Base-by-base conservation (phyloP, 1,284 basidiomycete species). In the Bondarzewia mesenterica region DNA sequence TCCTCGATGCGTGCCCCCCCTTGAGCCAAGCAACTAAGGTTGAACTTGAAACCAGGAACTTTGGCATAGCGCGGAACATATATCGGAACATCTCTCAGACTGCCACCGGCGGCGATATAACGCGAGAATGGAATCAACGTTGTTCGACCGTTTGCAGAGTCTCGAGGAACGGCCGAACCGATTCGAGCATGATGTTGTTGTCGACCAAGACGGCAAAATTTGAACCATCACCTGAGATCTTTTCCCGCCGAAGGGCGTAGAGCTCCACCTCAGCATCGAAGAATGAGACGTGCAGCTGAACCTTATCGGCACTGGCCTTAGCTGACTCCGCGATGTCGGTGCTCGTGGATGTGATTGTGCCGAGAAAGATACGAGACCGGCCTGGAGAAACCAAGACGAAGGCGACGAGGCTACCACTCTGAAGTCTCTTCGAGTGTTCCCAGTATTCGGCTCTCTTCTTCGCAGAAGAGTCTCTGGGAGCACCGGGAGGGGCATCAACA, bases 211-310 rank as follows among this genome's bases (percentile, higher is more conserved):
- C n/a, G 20, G 54, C 59, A 22, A 53, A 55, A 15, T 53, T 58
- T 3, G 44, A 47, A 5, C 41, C 36, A 37, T 59, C 54, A 7
- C 48, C 22, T 5, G 58, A 49, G 20, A 57, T 54, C 7, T 53
- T 50, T n/a, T 61, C 47, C 29, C 57, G 58, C 32, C 58, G 60
- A 4, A 65, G 52, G 2, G 58, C 60, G 20, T 54, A 52, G 5
- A 64, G 47, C 45, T 62, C 62, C 7, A 65, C 54, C 43, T 64
- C 59, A 0, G 60, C 47, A 26, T 63, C 62, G 44, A 65, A 65
- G 54, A 65, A 64, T 7, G 58, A 52, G 1, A 62, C 46, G 10
- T 57, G 58, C n/a, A 64, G 42, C n/a, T 54, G 43, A 16, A 65
- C 53, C 10, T 51, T 44, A 0, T 58, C 51, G 2, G 37, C 48